phyloP scores from a whole-genome alignment of 2,329 filamentous ascomycete genomes.

The Fusarium miscanthi region DNA sequence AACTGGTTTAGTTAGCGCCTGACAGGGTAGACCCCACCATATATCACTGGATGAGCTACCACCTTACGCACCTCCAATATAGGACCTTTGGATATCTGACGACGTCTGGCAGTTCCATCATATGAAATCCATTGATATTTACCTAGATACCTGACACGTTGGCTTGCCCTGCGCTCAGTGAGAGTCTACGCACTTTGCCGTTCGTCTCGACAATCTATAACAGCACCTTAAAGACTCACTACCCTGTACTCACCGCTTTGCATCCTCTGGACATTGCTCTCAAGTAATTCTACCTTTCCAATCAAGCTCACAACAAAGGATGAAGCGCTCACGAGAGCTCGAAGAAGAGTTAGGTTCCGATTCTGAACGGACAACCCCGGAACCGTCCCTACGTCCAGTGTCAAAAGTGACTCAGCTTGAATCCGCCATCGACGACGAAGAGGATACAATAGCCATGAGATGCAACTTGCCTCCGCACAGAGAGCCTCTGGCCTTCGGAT shows the following conservation, averaged over 20 bases:
- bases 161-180: background rate
- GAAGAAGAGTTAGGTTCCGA: slow-evolving; percentile 58
- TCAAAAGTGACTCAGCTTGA: slow-evolving; percentile 73
- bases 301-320: slow-evolving; percentile 52
- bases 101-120: background rate
- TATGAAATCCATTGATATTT: background rate
- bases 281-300: slow-evolving; percentile 45
- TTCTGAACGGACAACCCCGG: slow-evolving; percentile 35
- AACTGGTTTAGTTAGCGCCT: slow-evolving; percentile 30
- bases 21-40: slow-evolving; percentile 21
- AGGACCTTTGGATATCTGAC: background rate
- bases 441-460: slow-evolving; percentile 68
- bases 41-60: background rate
- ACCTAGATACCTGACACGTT: background rate
- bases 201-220: background rate
- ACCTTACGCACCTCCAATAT: slow-evolving; percentile 2
- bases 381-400: slow-evolving; percentile 45
- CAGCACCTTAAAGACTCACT: slow-evolving; percentile 8
- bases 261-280: slow-evolving; percentile 25
- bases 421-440: slow-evolving; percentile 49
- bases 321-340: slow-evolving; percentile 73
- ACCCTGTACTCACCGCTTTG: slow-evolving; percentile 40
- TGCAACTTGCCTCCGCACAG: slow-evolving; percentile 86
- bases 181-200: background rate
- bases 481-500: slow-evolving; percentile 74